Conservation (phyloP, 495 filamentous ascomycete genomes). For the Daldinia grandis region DNA sequence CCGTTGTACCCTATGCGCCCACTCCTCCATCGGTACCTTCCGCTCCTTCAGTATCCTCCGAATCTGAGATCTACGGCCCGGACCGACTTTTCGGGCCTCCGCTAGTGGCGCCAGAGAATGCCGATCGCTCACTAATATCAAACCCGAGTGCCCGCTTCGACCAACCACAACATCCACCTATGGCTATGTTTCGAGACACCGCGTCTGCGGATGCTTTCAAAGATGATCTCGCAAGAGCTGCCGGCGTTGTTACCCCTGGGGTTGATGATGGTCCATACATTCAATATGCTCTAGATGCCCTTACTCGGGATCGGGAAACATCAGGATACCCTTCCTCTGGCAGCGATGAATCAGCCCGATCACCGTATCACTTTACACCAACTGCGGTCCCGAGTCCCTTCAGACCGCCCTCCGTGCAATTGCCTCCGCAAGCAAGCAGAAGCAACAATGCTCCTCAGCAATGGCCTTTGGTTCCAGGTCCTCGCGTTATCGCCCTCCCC, state of each 20-base stretch:
- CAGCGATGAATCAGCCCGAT: slow-evolving; percentile 33
- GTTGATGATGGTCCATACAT: slow-evolving; percentile 59
- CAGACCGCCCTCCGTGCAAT: slow-evolving; percentile 11
- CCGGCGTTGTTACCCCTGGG: slow-evolving; percentile 57
- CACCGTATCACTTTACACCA: slow-evolving; percentile 32
- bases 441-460: slow-evolving; percentile 8
- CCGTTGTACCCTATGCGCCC: slow-evolving; percentile 46
- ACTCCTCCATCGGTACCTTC: slow-evolving; percentile 43
- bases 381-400: slow-evolving; percentile 32
- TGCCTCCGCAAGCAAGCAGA: slow-evolving; percentile 17
- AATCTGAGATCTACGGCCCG: slow-evolving; percentile 49
- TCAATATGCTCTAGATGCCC: slow-evolving; percentile 58
- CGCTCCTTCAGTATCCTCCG: slow-evolving; percentile 46
- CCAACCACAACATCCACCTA: slow-evolving; percentile 43
- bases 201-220: slow-evolving; percentile 49
- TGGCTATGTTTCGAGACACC: slow-evolving; percentile 46
- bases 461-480: slow-evolving; percentile 23
- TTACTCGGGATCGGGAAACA: slow-evolving; percentile 49
- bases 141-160: slow-evolving; percentile 42
- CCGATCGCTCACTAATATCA: slow-evolving; percentile 35
- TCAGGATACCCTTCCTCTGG: slow-evolving; percentile 42
- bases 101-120: slow-evolving; percentile 17
- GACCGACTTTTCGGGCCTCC: slow-evolving; percentile 46
- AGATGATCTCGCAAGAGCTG: slow-evolving; percentile 53
- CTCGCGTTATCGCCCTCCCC: slow-evolving; percentile 13